A percentile compares a stretch with the other conserved stretches of the same genome.
phyloP scores from a whole-genome alignment of 2,329 filamentous ascomycete genomes.

The Pyrenophora graminea region DNA sequence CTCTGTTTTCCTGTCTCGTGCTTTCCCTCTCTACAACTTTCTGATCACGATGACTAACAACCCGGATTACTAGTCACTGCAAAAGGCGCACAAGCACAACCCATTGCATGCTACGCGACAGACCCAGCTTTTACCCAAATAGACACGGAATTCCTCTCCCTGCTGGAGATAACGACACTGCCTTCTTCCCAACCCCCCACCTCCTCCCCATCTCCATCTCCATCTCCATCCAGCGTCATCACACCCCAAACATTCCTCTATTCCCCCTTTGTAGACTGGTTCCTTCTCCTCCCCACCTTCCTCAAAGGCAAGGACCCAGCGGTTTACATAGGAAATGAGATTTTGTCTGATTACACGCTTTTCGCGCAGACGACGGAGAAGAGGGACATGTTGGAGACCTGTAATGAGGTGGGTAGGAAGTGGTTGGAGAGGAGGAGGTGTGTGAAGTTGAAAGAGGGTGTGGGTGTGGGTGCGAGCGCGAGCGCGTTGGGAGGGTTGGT shows the following conservation, averaged over 20 bases:
- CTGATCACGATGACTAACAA: no score
- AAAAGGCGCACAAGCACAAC: no score
- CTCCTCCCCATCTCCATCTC: no score
- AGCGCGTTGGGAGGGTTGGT: constrained; percentile 41
- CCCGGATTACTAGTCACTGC: no score
- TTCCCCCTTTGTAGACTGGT: constrained; percentile 46
- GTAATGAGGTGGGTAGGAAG: constrained; percentile 33
- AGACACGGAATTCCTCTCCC: constrained; percentile 34
- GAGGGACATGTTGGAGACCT: constrained; percentile 28
- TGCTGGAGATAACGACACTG: constrained; percentile 27
- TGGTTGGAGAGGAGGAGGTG: constrained; percentile 26
- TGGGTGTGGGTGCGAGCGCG: constrained; percentile 11
- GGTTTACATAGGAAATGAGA: constrained; percentile 45
- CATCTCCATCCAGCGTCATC: constrained; percentile 28
- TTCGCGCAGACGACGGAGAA: constrained; percentile 34
- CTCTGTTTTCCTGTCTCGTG: not conserved
- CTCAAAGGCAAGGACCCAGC: constrained; percentile 34
- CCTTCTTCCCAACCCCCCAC: not conserved
- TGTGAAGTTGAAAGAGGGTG: no score
- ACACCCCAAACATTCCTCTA: constrained; percentile 33
- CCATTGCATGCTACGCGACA: constrained; percentile 35
- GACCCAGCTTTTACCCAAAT: constrained; percentile 43
- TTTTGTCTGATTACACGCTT: constrained; percentile 35
- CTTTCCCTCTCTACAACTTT: not conserved
- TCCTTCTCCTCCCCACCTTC: constrained; percentile 38